These are phyloP conservation scores for Calonectria pseudoreteaudii DNA, from an alignment of 2,329 filamentous ascomycete genomes.

Conservation along the genomic window DNA sequence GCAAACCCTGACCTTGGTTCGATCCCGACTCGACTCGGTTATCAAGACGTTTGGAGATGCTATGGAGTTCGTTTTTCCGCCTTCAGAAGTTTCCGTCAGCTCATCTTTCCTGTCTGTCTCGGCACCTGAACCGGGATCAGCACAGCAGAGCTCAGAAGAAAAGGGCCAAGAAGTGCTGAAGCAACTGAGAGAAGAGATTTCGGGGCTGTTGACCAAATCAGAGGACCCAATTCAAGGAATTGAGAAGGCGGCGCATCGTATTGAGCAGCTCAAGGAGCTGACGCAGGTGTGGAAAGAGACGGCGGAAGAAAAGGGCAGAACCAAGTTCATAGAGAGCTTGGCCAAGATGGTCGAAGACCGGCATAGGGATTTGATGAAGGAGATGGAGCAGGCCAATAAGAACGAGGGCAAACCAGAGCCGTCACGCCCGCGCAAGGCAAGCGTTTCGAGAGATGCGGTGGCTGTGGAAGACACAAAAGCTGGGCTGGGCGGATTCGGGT, in stretches of 20 bases:
- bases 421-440: constrained; percentile 52
- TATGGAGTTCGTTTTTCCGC: constrained; percentile 94
- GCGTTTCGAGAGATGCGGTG: constrained; percentile 42
- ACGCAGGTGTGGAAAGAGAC: constrained; percentile 94
- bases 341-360: constrained; percentile 86
- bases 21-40: constrained; percentile 86
- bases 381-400: constrained; percentile 58
- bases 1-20: constrained; percentile 84
- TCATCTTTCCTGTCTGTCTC: constrained; percentile 93
- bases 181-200: constrained; percentile 78
- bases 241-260: constrained; percentile 77
- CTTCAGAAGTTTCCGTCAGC: constrained; percentile 84
- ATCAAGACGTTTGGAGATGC: constrained; percentile 94
- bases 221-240: constrained; percentile 74
- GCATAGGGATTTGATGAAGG: constrained; percentile 64
- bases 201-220: constrained; percentile 69
- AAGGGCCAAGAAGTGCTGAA: constrained; percentile 86
- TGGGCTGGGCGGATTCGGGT: constrained; percentile 64
- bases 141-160: constrained; percentile 79
- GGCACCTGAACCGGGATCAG: constrained; percentile 77
- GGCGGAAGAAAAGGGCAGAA: constrained; percentile 88
- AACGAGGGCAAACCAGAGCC: constrained; percentile 50
- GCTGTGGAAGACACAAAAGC: constrained; percentile 56
- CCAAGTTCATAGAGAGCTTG: constrained; percentile 84
- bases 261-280: constrained; percentile 82